phyloP scores from a whole-genome alignment of 768 basidiomycete genomes.

The Agaricus subrufescens region DNA sequence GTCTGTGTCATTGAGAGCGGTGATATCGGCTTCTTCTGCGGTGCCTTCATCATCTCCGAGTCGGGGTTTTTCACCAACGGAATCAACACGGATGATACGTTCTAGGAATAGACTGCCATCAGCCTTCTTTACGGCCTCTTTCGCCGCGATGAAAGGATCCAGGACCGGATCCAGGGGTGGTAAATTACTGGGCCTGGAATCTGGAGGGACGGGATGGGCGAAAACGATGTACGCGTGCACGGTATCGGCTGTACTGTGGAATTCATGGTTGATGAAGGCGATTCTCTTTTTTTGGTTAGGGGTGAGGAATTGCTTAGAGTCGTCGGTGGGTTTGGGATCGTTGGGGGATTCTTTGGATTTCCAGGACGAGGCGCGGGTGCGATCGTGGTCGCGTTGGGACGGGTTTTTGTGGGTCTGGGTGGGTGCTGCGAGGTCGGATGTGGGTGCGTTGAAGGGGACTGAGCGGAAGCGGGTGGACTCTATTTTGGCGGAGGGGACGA shows the following conservation, averaged over 20 bases:
- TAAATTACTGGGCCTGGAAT: conserved; percentile 40
- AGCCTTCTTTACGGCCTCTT: conserved; percentile 47
- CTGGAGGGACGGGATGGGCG: conserved; percentile 52
- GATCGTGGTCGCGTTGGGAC: conserved; percentile 43
- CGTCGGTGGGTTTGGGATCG: conserved; percentile 33
- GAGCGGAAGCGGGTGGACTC: conserved; percentile 95
- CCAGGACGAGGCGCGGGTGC: conserved; percentile 60
- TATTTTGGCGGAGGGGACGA: conserved; percentile 72
- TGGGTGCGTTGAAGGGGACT: conserved; percentile 83
- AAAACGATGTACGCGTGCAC: conserved; percentile 92
- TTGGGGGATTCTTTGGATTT: conserved; percentile 39
- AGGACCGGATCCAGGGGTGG: conserved; percentile 45
- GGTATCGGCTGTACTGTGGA: conserved; percentile 71
- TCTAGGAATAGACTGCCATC: conserved; percentile 75
- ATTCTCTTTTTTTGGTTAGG: conserved; percentile 88
- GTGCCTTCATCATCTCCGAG: conserved; percentile 13
- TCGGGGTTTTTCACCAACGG: conserved; percentile 33
- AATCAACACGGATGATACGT: conserved; percentile 76
- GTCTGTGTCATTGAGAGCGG: conserved; percentile 39
- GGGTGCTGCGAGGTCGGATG: conserved; percentile 50
- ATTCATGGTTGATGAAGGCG: conserved; percentile 89
- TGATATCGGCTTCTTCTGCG: conserved; percentile 5
- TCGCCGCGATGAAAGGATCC: conserved; percentile 72
- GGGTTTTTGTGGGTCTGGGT: conserved; percentile 26
- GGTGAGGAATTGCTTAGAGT: conserved; percentile 60